Percentiles rank a stretch among this genome's conserved stretches.
Evolutionary conservation across 192 early-diverging fungal species (phyloP).

Genomic region (Coemansia erecta): DNA sequence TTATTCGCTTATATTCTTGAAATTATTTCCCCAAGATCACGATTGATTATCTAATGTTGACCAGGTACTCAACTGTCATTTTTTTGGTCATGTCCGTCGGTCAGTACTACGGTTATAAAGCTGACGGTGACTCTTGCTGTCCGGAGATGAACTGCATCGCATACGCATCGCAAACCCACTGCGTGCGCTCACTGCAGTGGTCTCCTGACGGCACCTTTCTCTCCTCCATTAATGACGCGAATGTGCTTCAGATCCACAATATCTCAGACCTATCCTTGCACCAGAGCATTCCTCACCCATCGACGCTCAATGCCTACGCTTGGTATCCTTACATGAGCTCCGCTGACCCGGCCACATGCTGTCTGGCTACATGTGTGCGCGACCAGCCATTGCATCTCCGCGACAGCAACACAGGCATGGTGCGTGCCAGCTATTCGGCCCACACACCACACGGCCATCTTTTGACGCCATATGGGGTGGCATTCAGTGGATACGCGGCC

Average conservation of each 20-base stretch:
- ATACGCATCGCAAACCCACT: slow-evolving; percentile 13
- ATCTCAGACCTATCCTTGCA: neutral
- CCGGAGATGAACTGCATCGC: no score
- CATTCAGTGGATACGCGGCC: slow-evolving; percentile 69
- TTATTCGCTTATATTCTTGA: no score
- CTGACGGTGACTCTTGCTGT: no score
- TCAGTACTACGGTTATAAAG: no score
- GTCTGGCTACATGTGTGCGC: slow-evolving; percentile 60
- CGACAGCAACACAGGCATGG: slow-evolving; percentile 53
- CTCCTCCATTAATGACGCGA: slow-evolving; percentile 25
- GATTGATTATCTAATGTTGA: no score
- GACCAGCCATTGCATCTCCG: slow-evolving; percentile 80
- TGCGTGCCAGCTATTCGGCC: slow-evolving; percentile 67
- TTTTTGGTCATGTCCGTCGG: no score
- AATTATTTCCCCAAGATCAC: no score
- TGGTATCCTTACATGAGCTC: slow-evolving; percentile 43
- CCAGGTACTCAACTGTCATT: no score
- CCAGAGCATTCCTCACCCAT: slow-evolving; percentile 13
- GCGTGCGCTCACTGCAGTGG: slow-evolving; percentile 27
- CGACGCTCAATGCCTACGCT: slow-evolving; percentile 17
- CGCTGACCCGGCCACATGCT: slow-evolving; percentile 59
- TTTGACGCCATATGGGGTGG: slow-evolving; percentile 62
- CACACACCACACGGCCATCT: slow-evolving; percentile 64
- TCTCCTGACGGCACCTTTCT: slow-evolving; percentile 45
- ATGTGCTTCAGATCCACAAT: slow-evolving; percentile 24